phyloP scores from a whole-genome alignment of 345 rosid genomes.

The Bruguiera parviflora region DNA sequence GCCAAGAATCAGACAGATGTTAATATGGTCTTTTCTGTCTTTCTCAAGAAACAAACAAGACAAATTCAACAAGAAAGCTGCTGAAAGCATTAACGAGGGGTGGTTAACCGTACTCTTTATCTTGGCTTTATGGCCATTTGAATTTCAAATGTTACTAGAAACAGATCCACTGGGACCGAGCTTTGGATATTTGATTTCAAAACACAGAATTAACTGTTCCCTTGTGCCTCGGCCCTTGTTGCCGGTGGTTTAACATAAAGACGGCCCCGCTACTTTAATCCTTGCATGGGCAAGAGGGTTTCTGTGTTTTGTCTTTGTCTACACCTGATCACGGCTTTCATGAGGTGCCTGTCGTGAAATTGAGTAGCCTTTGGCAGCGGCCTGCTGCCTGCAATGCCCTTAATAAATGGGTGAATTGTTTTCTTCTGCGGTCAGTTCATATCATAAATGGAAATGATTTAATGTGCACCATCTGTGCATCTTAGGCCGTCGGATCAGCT shows the following conservation, averaged over 20 bases:
- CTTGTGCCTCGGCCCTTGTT: no score
- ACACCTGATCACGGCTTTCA: not conserved
- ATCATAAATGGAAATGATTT: no score
- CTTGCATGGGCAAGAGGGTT: not conserved
- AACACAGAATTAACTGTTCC: not conserved
- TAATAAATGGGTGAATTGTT: not conserved
- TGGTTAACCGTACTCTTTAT: no score
- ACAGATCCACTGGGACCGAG: not conserved
- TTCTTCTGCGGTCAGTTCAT: no score
- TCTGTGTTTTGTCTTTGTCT: not conserved
- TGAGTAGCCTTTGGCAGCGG: constrained; percentile 1
- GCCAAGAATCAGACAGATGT: not conserved
- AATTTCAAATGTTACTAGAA: constrained; percentile 10
- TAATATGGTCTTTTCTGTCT: constrained; percentile 18
- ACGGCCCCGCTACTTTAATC: not conserved
- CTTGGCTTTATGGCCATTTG: not conserved
- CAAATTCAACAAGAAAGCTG: not conserved
- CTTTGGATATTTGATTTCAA: not conserved
- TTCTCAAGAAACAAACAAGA: not conserved
- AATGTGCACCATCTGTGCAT: no score
- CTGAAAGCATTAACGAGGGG: constrained; percentile 12
- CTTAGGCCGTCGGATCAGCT: no score
- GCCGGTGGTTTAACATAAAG: not conserved
- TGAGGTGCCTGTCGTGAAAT: not conserved
- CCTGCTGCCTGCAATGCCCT: not conserved